A percentile compares a stretch with the other conserved stretches of the same genome.
Evolutionary conservation across 495 filamentous ascomycete species (phyloP).

Genomic region (Penicillium paradoxum): DNA sequence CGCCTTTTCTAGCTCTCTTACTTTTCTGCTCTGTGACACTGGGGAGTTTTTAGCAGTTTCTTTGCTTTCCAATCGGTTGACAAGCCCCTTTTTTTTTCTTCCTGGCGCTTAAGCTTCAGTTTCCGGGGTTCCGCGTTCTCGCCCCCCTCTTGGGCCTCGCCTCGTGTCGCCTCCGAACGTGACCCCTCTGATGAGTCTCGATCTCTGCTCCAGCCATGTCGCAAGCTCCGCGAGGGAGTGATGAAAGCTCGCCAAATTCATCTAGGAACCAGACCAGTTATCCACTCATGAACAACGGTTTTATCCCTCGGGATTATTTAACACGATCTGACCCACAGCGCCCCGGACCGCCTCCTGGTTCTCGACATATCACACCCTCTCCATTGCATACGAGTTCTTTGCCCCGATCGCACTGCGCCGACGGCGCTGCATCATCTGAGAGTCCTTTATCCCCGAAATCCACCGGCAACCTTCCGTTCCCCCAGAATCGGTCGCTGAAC

Average conservation of each 20-base stretch:
- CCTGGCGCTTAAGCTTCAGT: constrained; percentile 20
- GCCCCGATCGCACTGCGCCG: constrained; percentile 18
- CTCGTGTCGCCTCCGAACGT: constrained; percentile 14
- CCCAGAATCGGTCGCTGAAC: constrained; percentile 20
- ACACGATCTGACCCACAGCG: constrained; percentile 26
- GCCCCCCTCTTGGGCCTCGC: constrained; percentile 10
- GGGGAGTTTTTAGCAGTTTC: background rate
- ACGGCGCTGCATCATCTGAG: constrained; percentile 25
- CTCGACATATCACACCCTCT: constrained; percentile 32
- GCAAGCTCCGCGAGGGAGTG: constrained; percentile 32
- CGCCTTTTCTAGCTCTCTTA: constrained; percentile 2
- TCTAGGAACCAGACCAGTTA: constrained; percentile 14
- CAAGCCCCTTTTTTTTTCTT: constrained; percentile 9
- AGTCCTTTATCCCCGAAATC: constrained; percentile 31
- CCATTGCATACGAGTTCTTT: constrained; percentile 34
- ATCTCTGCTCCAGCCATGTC: constrained; percentile 34
- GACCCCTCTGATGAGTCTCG: constrained; percentile 27
- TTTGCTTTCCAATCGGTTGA: constrained; percentile 10
- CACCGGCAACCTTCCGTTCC: constrained; percentile 20
- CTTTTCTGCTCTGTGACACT: background rate
- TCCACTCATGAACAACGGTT: constrained; percentile 19
- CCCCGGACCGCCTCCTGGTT: constrained; percentile 21
- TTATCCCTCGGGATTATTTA: constrained; percentile 33
- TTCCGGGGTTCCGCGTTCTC: constrained; percentile 21
- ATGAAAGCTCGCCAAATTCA: constrained; percentile 21